phyloP scores from a whole-genome alignment of 1,284 basidiomycete species.

The Rhodotorula sp. region DNA sequence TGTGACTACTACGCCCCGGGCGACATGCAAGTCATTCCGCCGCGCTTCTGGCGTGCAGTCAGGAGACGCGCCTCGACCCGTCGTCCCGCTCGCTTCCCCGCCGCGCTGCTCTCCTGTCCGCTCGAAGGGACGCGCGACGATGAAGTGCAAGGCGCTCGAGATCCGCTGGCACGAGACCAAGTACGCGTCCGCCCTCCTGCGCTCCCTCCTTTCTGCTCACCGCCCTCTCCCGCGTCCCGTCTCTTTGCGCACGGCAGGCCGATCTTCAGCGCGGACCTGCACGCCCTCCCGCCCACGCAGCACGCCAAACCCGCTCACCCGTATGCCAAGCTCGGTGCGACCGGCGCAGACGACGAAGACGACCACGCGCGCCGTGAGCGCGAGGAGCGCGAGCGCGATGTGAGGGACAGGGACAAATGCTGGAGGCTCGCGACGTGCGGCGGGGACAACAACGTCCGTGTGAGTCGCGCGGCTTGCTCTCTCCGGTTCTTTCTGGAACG shows the following conservation, averaged over 20 bases:
- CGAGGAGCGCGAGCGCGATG: conserved; percentile 10
- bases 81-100: background rate
- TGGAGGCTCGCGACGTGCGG: conserved; percentile 93
- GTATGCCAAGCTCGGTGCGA: conserved; percentile 49
- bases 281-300: conserved; percentile 60
- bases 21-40: too few relatives aligned
- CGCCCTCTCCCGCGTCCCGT: conserved; percentile 15
- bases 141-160: conserved; percentile 58
- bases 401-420: conserved; percentile 53
- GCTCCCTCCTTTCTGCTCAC: conserved; percentile 46
- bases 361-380: conserved; percentile 45
- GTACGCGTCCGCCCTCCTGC: conserved; percentile 48
- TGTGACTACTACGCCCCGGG: too few relatives aligned
- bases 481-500: too few relatives aligned
- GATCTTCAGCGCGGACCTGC: conserved; percentile 92
- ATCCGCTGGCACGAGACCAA: conserved; percentile 89
- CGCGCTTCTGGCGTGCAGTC: too few relatives aligned
- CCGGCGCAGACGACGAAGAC: conserved; percentile 17
- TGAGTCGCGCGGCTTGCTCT: conserved; percentile 56
- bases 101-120: background rate
- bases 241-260: conserved; percentile 54
- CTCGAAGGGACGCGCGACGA: background rate
- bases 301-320: conserved; percentile 67
- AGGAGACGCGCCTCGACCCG: background rate
- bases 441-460: conserved; percentile 94